phyloP scores from a whole-genome alignment of 2,329 filamentous ascomycete genomes.

The Calonectria pauciramosa region DNA sequence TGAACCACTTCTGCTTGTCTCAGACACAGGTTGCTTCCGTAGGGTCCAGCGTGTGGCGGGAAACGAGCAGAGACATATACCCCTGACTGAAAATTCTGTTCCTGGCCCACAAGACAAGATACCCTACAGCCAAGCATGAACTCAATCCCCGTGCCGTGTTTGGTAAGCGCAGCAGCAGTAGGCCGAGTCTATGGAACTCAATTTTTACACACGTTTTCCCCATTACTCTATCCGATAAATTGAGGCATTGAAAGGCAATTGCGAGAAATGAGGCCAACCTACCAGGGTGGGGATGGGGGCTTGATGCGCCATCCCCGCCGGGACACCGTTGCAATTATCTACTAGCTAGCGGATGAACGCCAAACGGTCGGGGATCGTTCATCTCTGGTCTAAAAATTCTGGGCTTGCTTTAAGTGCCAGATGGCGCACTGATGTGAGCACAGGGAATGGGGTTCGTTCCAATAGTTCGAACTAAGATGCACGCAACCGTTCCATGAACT shows the following conservation, averaged over 20 bases:
- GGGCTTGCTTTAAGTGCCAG: neutral
- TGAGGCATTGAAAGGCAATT: neutral
- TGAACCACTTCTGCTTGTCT: neutral
- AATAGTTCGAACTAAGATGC: neutral
- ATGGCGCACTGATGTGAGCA: neutral
- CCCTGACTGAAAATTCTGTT: neutral
- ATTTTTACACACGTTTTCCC: neutral
- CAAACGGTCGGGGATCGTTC: neutral
- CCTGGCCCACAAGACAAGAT: neutral
- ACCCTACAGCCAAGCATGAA: neutral
- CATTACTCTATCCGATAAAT: neutral
- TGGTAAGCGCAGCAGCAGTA: neutral
- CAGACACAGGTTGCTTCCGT: neutral
- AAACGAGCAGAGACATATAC: neutral
- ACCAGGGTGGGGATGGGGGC: neutral
- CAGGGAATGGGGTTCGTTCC: neutral
- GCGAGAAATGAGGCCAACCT: slow-evolving; percentile 1
- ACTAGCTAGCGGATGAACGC: neutral
- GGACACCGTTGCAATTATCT: neutral
- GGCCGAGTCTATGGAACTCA: neutral
- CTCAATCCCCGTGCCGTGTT: neutral
- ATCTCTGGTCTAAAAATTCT: neutral
- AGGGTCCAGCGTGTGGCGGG: neutral
- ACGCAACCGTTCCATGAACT: neutral
- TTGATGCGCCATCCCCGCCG: neutral